These are phyloP conservation scores for Panaeolus cyanescens DNA, from an alignment of 768 basidiomycete genomes.

Conservation along the genomic window DNA sequence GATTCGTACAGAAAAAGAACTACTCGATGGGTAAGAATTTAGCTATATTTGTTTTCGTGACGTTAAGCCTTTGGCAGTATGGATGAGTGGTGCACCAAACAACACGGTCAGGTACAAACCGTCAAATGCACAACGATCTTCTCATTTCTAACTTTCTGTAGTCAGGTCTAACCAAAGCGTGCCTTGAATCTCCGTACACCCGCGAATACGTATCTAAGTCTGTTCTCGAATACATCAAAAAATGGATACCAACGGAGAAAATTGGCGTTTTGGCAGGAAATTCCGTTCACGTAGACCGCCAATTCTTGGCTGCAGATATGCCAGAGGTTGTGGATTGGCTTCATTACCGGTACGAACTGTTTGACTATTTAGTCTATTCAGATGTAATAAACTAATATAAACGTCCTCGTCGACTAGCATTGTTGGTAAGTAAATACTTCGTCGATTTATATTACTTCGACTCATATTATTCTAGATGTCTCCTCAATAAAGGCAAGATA, in stretches of 20 bases:
- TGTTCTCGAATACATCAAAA: slow-evolving; percentile 79
- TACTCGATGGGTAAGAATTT: slow-evolving; percentile 65
- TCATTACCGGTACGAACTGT: slow-evolving; percentile 66
- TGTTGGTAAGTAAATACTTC: slow-evolving; percentile 57
- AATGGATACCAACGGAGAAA: slow-evolving; percentile 73
- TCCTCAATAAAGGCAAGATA: slow-evolving; percentile 73
- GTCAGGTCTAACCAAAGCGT: slow-evolving; percentile 84
- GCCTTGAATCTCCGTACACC: slow-evolving; percentile 69
- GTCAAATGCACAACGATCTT: neutral
- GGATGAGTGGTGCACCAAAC: slow-evolving; percentile 84
- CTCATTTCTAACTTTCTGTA: slow-evolving; percentile 25
- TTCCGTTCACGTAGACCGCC: slow-evolving; percentile 81
- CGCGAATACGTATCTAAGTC: slow-evolving; percentile 57
- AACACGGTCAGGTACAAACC: slow-evolving; percentile 70
- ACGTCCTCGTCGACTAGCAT: slow-evolving; percentile 46
- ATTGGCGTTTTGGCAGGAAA: slow-evolving; percentile 82
- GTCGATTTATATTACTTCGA: slow-evolving; percentile 1
- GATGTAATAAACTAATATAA: neutral
- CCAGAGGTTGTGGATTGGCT: slow-evolving; percentile 77
- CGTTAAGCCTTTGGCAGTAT: slow-evolving; percentile 50
- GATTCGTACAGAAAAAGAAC: slow-evolving; percentile 68
- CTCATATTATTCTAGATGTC: slow-evolving; percentile 56
- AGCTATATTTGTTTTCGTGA: neutral
- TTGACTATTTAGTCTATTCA: neutral
- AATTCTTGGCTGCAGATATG: slow-evolving; percentile 78